Evolutionary conservation across 2,329 filamentous ascomycete species (phyloP), one percentile per base, ranked within the genome.

Genomic region (Alternaria sp.): DNA sequence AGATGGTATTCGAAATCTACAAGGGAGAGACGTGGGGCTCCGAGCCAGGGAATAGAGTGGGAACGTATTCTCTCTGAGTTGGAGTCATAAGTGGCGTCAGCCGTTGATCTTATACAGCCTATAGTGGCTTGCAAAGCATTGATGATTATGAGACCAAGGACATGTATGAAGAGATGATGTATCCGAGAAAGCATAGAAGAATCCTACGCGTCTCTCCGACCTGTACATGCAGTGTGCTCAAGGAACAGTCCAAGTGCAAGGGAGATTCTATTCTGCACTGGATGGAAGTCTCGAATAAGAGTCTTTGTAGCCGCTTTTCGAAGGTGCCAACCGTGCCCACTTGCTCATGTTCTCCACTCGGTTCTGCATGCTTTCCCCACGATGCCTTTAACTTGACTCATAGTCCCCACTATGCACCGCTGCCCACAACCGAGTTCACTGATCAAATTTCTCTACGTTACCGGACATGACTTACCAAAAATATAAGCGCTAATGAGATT

Each of bases 311-410:
- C 20, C 34, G 46, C 20, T 50, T n/a, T 27, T 50, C 32, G 9
- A 22, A 36, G 20, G 32, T 20, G 18, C 20, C 22, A n/a, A 36
- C 30, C 30, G 36, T 50, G 9, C 32, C 32, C 32, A 38, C 27
- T 36, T 5, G 20, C 16, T 18, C 27, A n/a, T 18, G 16, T 52
- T 52, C 50, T 30, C 34, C 50, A 30, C 36, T 27, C 36, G 22
- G 50, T 0, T 40, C 50, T 11, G 18, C 28, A 41, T 20, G 27
- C 32, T 54, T 41, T 54, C 40, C 27, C 38, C 18, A 54, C 27
- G 27, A 44, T 54, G 41, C 52, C 41, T 40, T 40, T 52, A 28
- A 34, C 22, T 52, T 52, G 34, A 41, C 36, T 50, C 46, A 50
- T 50, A 50, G 2, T 50, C 46, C 32, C 46, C 46, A 50, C 46